phyloP scores from a whole-genome alignment of 257 asterid species.

The Penstemon newberryi region DNA sequence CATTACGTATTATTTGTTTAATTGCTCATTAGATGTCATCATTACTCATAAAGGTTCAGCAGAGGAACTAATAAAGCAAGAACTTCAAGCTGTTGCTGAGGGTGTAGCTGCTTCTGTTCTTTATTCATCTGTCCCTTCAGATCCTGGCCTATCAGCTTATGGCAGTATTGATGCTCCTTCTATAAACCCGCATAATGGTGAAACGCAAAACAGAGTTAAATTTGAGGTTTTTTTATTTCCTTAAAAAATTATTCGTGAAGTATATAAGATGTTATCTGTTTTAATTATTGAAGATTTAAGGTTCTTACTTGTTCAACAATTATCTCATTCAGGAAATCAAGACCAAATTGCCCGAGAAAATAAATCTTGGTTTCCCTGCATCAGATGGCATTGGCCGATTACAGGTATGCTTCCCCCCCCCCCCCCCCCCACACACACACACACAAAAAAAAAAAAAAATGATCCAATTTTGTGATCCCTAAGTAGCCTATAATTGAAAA shows the following conservation, averaged over 20 bases:
- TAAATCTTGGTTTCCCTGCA: slow-evolving; percentile 68
- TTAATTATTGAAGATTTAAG: slow-evolving; percentile 4
- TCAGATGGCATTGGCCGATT: slow-evolving; percentile 75
- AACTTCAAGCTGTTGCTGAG: slow-evolving; percentile 95
- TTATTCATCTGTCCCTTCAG: slow-evolving; percentile 53
- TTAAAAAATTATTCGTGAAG: background rate
- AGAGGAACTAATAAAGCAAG: slow-evolving; percentile 85
- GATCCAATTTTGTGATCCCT: slow-evolving; percentile 15
- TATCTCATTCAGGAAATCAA: slow-evolving; percentile 57
- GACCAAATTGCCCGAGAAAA: slow-evolving; percentile 56
- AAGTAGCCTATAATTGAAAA: slow-evolving; percentile 4
- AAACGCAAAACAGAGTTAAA: slow-evolving; percentile 44
- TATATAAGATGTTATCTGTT: background rate
- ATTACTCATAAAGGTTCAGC: slow-evolving; percentile 49
- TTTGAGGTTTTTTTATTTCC: slow-evolving; percentile 53
- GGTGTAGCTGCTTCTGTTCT: slow-evolving; percentile 94
- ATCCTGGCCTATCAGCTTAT: slow-evolving; percentile 46
- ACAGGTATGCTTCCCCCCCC: slow-evolving; percentile 55
- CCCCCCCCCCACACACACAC: background rate
- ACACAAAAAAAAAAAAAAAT: background rate
- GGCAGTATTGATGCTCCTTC: slow-evolving; percentile 46
- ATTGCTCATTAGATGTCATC: slow-evolving; percentile 28
- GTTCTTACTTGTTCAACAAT: slow-evolving; percentile 22
- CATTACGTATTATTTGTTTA: slow-evolving; percentile 6
- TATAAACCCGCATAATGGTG: slow-evolving; percentile 42